Evolutionary conservation across 2,329 filamentous ascomycete genomes (phyloP).

Genomic region (Zasmidium citrigriseum): DNA sequence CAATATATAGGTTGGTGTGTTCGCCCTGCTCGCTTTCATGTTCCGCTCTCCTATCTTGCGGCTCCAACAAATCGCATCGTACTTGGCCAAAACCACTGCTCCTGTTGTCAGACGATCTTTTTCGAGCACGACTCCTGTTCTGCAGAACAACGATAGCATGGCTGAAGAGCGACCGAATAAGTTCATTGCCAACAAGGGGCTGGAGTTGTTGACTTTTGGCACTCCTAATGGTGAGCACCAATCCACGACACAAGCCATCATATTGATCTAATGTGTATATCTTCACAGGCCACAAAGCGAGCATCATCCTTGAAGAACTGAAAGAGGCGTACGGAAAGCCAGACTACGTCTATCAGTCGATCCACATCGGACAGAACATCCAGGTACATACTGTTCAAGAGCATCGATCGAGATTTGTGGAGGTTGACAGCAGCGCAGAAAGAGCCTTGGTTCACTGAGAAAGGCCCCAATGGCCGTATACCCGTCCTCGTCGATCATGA

Average conservation of each 20-base stretch:
- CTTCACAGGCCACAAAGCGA: slow-evolving; percentile 48
- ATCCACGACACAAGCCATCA: too few species aligned
- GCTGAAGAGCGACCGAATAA: slow-evolving; percentile 50
- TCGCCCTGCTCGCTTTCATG: slow-evolving; percentile 27
- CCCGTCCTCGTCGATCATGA: slow-evolving; percentile 68
- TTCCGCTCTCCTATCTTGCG: slow-evolving; percentile 28
- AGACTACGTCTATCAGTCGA: slow-evolving; percentile 59
- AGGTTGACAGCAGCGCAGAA: slow-evolving; percentile 41
- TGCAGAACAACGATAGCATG: slow-evolving; percentile 24
- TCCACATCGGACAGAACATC: slow-evolving; percentile 63
- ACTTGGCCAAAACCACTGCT: slow-evolving; percentile 23
- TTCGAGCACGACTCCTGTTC: slow-evolving; percentile 9
- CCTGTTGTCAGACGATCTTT: slow-evolving; percentile 12
- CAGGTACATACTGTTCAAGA: slow-evolving; percentile 39
- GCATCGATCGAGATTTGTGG: neutral
- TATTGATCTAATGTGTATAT: too few species aligned
- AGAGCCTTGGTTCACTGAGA: slow-evolving; percentile 64
- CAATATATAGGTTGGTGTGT: slow-evolving; percentile 17
- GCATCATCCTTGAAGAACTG: slow-evolving; percentile 66
- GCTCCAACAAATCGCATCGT: slow-evolving; percentile 28
- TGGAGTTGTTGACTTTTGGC: slow-evolving; percentile 63
- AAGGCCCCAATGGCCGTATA: slow-evolving; percentile 66
- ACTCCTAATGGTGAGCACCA: slow-evolving; percentile 44
- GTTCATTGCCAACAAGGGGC: slow-evolving; percentile 62
- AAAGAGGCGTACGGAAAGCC: slow-evolving; percentile 62